Evolutionary conservation across 768 basidiomycete genomes (phyloP), one percentile per base, ranked within the genome.

Genomic region (Chalciporus pseudorubinellus): DNA sequence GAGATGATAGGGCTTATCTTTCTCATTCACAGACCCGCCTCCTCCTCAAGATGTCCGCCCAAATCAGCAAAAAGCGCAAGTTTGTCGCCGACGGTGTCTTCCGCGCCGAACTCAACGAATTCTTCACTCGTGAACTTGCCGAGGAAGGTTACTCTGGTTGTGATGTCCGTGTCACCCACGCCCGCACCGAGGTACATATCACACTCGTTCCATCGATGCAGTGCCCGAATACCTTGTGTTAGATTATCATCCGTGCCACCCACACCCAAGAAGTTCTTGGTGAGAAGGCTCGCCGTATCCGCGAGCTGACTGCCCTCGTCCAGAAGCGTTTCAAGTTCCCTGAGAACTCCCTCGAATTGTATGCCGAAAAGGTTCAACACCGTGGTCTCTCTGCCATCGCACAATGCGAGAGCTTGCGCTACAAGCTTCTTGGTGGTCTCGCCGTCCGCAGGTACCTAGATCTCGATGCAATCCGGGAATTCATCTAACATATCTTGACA

Each of bases 111-210:
- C 84, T 99, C 72, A 92, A 92, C 70, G 97, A 99, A 75, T 98
- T 99, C 83, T 97, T 98, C 74, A 92, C 85, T 53, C 87, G 94
- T 62, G 95, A 98, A 75, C 90, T 98, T 65, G 91, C 97, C 48
- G 95, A 95, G 76, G 97, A 99, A 75, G 95, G 95, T 63, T 99
- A 98, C 83, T 98, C 97, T 76, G 97, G 97, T 49, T 99, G 97
- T 74, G 97, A 99, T 76, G 97, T 99, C 72, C 93, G 97, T 68
- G 95, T 98, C 56, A 98, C 97, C 61, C 95, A 98, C 72, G 95
- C 95, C 57, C 90, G 95, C 67, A 99, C 97, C 63, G 97, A 99
- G 80, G 91, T 92, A 68, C 52, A 50, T 56, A 14, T 20, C 18
- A 33, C 38, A 22, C 31, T 45, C 44, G n/a, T 46, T 39, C 22